Evolutionary conservation across 495 filamentous ascomycete genomes (phyloP).

Genomic region (Penicillium alfredii): DNA sequence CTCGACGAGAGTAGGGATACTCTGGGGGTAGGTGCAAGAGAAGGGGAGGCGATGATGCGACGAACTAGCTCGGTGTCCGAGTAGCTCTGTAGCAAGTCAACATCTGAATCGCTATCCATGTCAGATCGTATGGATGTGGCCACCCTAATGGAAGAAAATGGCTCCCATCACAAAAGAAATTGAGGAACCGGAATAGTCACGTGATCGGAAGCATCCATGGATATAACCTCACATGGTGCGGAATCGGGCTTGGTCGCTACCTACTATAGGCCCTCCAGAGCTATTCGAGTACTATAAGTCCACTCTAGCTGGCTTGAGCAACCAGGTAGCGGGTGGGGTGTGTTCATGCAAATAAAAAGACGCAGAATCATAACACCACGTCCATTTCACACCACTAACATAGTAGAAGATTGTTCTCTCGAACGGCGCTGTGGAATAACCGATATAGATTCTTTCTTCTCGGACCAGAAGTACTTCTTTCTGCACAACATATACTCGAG

Average conservation of each 20-base stretch:
- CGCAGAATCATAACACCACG: neutral
- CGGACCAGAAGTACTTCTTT: conserved; percentile 18
- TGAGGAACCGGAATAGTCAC: no score
- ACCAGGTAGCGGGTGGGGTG: neutral
- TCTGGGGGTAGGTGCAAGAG: neutral
- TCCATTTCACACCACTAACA: conserved; percentile 1
- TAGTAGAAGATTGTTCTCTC: conserved; percentile 1
- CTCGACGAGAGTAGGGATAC: conserved; percentile 1
- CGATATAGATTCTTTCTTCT: conserved; percentile 5
- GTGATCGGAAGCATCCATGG: no score
- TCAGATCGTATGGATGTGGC: neutral
- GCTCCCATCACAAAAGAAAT: no score
- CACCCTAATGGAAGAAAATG: no score
- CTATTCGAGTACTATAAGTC: conserved; percentile 11
- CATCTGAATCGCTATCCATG: neutral
- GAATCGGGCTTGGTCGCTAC: no score
- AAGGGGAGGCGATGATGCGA: neutral
- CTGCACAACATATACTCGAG: conserved; percentile 17
- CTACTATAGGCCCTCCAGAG: conserved; percentile 6
- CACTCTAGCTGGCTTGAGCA: conserved; percentile 1
- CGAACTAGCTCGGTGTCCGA: neutral
- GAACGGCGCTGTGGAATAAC: conserved; percentile 16
- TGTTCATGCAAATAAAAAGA: neutral
- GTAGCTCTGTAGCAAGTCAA: neutral
- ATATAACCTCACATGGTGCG: no score